Evolutionary conservation across 176 grass and related monocot species (phyloP), one percentile per base, ranked within the genome.

Genomic region (Juncus inflexus): DNA sequence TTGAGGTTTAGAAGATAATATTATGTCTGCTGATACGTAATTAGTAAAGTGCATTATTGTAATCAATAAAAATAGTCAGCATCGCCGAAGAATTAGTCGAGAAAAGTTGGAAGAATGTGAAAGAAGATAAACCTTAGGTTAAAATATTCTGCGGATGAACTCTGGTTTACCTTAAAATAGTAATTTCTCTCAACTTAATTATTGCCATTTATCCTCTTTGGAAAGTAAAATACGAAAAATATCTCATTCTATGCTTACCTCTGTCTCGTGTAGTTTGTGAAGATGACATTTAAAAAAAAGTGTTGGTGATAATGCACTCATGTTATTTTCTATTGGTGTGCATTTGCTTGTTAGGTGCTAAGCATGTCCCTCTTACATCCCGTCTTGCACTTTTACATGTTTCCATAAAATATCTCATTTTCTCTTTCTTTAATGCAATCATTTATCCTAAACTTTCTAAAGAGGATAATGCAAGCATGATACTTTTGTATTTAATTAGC

Each of bases 301-400:
- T 67, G 47, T 50, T 67, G 19, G 15, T 47, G 45, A 4, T 19
- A 51, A 67, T 50, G 15, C 64, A 67, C 45, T 67, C 64, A 43
- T 51, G 9, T 67, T 67, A 67, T 67, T 12, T 53, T 37, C 40
- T 53, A 52, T 52, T 38, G 19, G 43, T n/a, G 12, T 8, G 3
- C 11, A 45, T 40, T 67, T 37, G 15, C n/a, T 59, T 59, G 55
- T 59, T 59, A 59, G 41, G 45, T 67, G 64, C 64, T 50, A n/a
- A 51, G 13, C 64, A 67, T 49, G 64, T 52, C 19, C 51, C 9
- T 36, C 36, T 66, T 66, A 5, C 64, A 49, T 51, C 10, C 45
- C 7, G 42, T 35, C 64, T 49, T 15, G 15, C 42, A 28, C 14
- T 51, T 10, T 66, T 35, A 52, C 42, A 52, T 5, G 64, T 67